phyloP scores from a whole-genome alignment of 2,329 filamentous ascomycete genomes.

The Colletotrichum sansevieriae region DNA sequence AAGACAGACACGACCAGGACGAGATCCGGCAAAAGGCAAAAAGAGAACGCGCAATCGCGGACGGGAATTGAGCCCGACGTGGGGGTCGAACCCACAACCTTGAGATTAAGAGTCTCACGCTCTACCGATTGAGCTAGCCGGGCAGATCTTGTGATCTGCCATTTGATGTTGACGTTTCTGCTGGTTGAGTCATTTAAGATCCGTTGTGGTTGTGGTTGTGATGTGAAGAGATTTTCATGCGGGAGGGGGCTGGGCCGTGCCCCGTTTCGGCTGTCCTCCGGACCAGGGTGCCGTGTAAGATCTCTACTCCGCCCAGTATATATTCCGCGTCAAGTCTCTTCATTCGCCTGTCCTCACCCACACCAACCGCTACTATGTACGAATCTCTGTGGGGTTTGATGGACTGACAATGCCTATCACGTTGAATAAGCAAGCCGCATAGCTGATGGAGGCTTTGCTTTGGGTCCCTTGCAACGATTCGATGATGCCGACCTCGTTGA shows the following conservation, averaged over 20 bases:
- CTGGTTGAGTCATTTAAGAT: conserved; percentile 13
- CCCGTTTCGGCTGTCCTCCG: background rate
- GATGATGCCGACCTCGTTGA: too few relatives aligned
- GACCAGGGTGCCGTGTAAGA: background rate
- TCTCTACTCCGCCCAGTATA: too few relatives aligned
- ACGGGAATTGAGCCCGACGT: conserved; percentile 46
- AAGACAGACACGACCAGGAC: background rate
- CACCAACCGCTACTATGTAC: too few relatives aligned
- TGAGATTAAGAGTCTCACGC: conserved; percentile 75
- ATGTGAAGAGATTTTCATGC: conserved; percentile 22
- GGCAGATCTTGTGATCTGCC: conserved; percentile 28
- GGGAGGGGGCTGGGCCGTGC: background rate
- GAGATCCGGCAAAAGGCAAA: conserved; percentile 13
- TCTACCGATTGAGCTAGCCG: conserved; percentile 78
- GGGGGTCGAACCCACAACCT: conserved; percentile 46
- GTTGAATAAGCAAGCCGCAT: too few relatives aligned
- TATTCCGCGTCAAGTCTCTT: too few relatives aligned
- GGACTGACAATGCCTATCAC: too few relatives aligned
- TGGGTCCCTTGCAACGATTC: too few relatives aligned
- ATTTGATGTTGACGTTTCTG: rapidly evolving
- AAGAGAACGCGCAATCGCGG: conserved; percentile 30
- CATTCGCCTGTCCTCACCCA: too few relatives aligned
- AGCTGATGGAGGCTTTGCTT: too few relatives aligned
- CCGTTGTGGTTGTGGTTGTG: rapidly evolving
- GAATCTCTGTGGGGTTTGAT: too few relatives aligned